phyloP scores from a whole-genome alignment of 257 asterid species.

The Ilex asprella region DNA sequence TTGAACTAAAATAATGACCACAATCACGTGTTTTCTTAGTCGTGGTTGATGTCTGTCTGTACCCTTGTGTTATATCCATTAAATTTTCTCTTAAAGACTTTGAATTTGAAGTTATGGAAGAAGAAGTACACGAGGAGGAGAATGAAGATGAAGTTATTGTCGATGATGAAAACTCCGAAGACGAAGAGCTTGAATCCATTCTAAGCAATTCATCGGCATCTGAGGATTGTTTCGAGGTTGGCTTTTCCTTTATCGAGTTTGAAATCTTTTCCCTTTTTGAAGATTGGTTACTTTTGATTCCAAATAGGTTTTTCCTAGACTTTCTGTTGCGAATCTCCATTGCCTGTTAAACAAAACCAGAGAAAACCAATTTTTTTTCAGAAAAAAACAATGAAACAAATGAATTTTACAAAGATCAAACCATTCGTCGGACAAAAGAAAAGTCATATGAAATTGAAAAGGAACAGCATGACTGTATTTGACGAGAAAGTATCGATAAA shows the following conservation, averaged over 20 bases:
- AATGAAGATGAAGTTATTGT: constrained; percentile 1
- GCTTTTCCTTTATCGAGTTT: constrained; percentile 17
- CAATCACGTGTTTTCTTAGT: not conserved
- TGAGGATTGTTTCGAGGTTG: constrained; percentile 11
- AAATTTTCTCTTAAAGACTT: constrained; percentile 5
- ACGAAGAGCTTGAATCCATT: constrained; percentile 21
- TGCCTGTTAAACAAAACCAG: constrained; percentile 12
- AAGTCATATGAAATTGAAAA: no score
- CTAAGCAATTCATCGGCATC: constrained; percentile 10
- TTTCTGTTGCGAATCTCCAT: constrained; percentile 25
- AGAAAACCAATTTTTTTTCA: no score
- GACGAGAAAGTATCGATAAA: no score
- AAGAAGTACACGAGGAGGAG: constrained; percentile 11
- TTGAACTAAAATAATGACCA: not conserved
- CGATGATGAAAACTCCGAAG: constrained; percentile 26
- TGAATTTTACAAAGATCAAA: not conserved
- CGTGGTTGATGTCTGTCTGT: constrained; percentile 1
- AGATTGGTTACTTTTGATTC: constrained; percentile 11
- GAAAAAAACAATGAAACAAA: no score
- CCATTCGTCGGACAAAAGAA: no score
- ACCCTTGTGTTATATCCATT: constrained; percentile 18
- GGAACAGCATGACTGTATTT: no score
- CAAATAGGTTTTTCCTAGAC: not conserved
- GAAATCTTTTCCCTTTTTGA: constrained; percentile 18
- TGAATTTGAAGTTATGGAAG: constrained; percentile 25